phyloP scores from a whole-genome alignment of 495 filamentous ascomycete species.

The Talaromyces liani region DNA sequence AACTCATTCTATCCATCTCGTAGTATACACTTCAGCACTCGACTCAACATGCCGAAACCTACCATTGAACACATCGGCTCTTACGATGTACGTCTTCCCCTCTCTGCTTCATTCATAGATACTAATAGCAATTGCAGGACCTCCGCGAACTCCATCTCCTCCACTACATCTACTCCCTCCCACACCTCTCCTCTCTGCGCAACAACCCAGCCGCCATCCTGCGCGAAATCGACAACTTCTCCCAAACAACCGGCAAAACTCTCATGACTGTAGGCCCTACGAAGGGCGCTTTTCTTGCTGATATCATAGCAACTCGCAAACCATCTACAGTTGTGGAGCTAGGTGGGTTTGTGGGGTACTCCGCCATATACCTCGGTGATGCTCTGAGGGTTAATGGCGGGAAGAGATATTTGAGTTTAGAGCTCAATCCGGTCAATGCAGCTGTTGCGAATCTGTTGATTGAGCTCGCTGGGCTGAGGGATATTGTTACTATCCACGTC shows the following conservation, averaged over 20 bases:
- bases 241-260: conserved; percentile 47
- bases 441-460: conserved; percentile 55
- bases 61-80: neutral
- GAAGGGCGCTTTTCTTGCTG: conserved; percentile 61
- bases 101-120: neutral
- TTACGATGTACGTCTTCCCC: neutral
- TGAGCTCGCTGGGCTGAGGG: conserved; percentile 58
- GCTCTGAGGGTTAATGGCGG: conserved; percentile 52
- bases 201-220: conserved; percentile 59
- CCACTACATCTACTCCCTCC: conserved; percentile 55
- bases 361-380: conserved; percentile 61
- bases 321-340: conserved; percentile 70
- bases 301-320: conserved; percentile 56
- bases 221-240: conserved; percentile 65
- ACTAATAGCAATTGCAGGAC: conserved; percentile 35
- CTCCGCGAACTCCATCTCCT: conserved; percentile 69
- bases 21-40: neutral
- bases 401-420: conserved; percentile 56
- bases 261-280: conserved; percentile 73
- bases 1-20: neutral
- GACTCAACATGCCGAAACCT: conserved; percentile 4
- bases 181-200: conserved; percentile 49
- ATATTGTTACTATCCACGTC: conserved; percentile 59
- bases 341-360: conserved; percentile 78
- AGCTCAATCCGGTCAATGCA: conserved; percentile 60